Evolutionary conservation across 1,284 basidiomycete genomes (phyloP).

Genomic region (Pseudozyma sp.): DNA sequence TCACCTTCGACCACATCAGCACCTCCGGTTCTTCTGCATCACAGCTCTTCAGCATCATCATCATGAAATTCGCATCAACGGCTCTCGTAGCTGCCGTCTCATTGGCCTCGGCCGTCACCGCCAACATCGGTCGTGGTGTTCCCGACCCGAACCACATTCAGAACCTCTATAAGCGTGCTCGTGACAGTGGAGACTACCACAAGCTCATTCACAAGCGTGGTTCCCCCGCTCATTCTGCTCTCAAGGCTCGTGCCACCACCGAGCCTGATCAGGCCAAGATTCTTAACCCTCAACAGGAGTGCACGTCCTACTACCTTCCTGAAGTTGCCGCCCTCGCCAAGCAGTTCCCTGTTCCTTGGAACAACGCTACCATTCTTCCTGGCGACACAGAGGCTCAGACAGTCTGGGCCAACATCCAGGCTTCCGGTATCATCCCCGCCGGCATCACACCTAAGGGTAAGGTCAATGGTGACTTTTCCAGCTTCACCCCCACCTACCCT

Average conservation of each 20-base stretch:
- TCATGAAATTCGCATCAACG: slow-evolving; percentile 45
- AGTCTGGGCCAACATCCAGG: slow-evolving; percentile 62
- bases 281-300: slow-evolving; percentile 40
- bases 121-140: slow-evolving; percentile 57
- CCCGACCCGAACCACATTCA: slow-evolving; percentile 42
- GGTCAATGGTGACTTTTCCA: slow-evolving; percentile 41
- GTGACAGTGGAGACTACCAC: slow-evolving; percentile 47
- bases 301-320: slow-evolving; percentile 56
- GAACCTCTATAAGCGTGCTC: slow-evolving; percentile 43
- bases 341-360: slow-evolving; percentile 65
- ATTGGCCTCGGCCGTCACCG: slow-evolving; percentile 39
- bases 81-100: slow-evolving; percentile 40
- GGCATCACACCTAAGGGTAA: slow-evolving; percentile 68
- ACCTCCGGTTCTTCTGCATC: neutral
- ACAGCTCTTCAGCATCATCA: neutral
- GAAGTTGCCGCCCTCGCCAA: slow-evolving; percentile 49
- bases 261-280: slow-evolving; percentile 51
- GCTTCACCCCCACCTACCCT: slow-evolving; percentile 46
- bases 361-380: slow-evolving; percentile 68
- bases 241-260: slow-evolving; percentile 41
- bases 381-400: slow-evolving; percentile 69
- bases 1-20: neutral
- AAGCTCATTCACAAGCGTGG: slow-evolving; percentile 46
- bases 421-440: slow-evolving; percentile 66
- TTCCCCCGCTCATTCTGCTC: slow-evolving; percentile 24